These are phyloP conservation scores for Fusarium oxysporum DNA, from an alignment of 2,329 filamentous ascomycete genomes.

Conservation along the genomic window DNA sequence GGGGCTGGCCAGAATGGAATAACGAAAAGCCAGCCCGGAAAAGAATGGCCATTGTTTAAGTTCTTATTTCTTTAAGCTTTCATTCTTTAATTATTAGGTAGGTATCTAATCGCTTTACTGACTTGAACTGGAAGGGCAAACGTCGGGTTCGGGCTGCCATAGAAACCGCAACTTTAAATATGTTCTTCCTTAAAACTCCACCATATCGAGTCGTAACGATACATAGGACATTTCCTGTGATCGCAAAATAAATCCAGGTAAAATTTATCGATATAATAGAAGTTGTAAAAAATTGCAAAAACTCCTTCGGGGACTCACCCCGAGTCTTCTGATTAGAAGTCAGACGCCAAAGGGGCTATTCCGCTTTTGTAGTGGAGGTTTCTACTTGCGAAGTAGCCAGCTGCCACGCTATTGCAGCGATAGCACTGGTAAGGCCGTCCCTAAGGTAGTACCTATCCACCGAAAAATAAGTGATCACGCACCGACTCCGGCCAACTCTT, in stretches of 20 bases:
- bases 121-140: not conserved
- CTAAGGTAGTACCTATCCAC: not conserved
- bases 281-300: not conserved
- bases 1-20: not conserved
- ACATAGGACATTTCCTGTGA: not conserved
- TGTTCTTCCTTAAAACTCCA: not conserved
- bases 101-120: not conserved
- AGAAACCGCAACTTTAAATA: not conserved
- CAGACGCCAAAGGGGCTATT: not conserved
- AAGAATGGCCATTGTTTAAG: not conserved
- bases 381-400: not conserved
- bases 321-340: not conserved
- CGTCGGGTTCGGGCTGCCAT: not conserved
- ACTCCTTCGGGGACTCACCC: not conserved
- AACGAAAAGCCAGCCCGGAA: not conserved
- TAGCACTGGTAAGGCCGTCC: not conserved
- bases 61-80: not conserved
- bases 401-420: not conserved
- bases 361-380: not conserved
- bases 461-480: constrained; percentile 39
- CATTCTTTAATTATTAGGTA: not conserved
- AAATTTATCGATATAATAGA: not conserved
- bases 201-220: not conserved
- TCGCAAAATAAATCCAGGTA: not conserved
- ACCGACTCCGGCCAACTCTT: constrained; percentile 41